Base-by-base conservation (phyloP, 2,329 filamentous ascomycete species). In the Exophiala dermatitidis region DNA sequence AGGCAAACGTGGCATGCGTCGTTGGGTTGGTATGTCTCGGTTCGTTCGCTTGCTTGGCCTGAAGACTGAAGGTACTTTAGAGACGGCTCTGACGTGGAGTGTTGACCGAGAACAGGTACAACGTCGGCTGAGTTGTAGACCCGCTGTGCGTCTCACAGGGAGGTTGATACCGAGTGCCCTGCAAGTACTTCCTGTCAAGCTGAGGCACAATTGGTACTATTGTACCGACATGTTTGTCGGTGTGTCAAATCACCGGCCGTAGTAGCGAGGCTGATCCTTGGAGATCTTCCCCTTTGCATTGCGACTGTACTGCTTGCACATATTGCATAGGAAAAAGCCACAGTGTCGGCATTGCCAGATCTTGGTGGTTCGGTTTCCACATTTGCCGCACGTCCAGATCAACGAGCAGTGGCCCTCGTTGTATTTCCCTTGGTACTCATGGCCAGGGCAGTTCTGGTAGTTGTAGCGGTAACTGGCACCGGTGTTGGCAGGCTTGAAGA, bases 341-440 rank as follows among this genome's bases (percentile, higher is more conserved):
- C 42, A 45, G 8, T 45, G 6, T 32, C 12, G 31, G 31, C 42
- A 45, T 29, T 33, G 28, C 28, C 28, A 45, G 42, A 45, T 45
- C 12, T 31, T 45, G 38, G 38, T 41, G 38, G 38, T 41, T 12
- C 28, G 26, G 42, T 31, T 12, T 28, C 28, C 42, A 29, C 42
- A 45, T 46, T 46, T 46, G 28, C 32, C 31, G 44, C 44, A 46
- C 5, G 3, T 34, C 44, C 44, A 46, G 32, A 34, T 28, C 44
- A 34, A 28, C 29, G 42, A 36, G 7, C 31, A 32, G 31, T 46
- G 44, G 3, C 44, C 44, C 8, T 34, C 30, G 19, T 46, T 30
- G n/a, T 28, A 32, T 30, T 34, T 46, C 2, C 31, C 44, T 46
- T 46, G 31, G 5, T 46, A 46, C 29, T 46, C 44, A 28, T 46